phyloP scores from a whole-genome alignment of 306 rosid species.

The Lathyrus oleraceus region DNA sequence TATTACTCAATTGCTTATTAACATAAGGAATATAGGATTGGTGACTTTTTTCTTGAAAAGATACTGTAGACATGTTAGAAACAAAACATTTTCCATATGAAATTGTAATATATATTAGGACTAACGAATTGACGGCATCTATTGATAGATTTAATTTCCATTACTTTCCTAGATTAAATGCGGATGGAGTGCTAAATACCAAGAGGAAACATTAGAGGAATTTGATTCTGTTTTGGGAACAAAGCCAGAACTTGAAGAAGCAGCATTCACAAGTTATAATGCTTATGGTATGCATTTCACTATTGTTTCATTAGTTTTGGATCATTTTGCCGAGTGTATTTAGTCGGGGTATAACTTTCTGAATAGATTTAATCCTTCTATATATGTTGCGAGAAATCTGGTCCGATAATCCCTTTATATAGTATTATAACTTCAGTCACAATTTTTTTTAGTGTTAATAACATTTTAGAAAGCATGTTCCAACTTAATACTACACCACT shows the following conservation, averaged over 20 bases:
- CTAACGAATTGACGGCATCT: background rate
- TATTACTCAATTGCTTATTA: no score
- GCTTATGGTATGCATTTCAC: constrained; percentile 62
- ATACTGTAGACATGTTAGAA: no score
- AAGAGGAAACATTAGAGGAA: constrained; percentile 86
- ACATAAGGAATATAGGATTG: no score
- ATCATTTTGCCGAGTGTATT: no score
- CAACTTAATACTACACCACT: no score
- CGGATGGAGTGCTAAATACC: constrained; percentile 66
- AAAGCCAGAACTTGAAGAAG: constrained; percentile 60
- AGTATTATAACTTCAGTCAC: no score
- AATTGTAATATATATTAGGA: background rate
- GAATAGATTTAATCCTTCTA: no score
- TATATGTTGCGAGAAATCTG: background rate
- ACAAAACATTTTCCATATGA: background rate
- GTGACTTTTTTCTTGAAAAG: no score
- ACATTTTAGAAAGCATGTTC: no score
- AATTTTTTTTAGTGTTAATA: no score
- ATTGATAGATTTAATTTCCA: background rate
- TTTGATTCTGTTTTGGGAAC: constrained; percentile 47
- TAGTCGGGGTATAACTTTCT: no score
- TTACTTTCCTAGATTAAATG: constrained; percentile 31
- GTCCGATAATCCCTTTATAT: background rate
- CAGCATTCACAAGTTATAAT: constrained; percentile 29
- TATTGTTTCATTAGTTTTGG: no score